A percentile compares a stretch with the other conserved stretches of the same genome.
Evolutionary conservation across 129 eudicot species (phyloP).

Genomic region (Smallanthus sonchifolius): DNA sequence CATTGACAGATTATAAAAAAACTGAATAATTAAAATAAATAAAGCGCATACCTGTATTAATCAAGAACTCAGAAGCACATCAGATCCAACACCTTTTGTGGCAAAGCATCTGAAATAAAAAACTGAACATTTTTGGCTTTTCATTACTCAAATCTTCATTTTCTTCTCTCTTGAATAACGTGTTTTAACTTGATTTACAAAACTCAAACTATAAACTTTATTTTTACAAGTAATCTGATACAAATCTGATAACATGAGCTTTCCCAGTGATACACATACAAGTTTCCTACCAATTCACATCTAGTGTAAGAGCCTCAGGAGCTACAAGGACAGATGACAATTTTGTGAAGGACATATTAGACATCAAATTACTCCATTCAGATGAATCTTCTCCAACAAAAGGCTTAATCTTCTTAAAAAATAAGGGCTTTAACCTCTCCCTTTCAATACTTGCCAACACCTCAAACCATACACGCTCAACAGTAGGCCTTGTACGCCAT

Average conservation of each 20-base stretch:
- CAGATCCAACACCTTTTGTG: slow-evolving; percentile 6
- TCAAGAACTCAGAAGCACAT: not conserved
- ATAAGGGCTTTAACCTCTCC: slow-evolving; percentile 49
- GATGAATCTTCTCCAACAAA: slow-evolving; percentile 59
- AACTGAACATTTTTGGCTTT: slow-evolving; percentile 12
- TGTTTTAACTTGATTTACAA: slow-evolving; percentile 28
- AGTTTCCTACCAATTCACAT: slow-evolving; percentile 65
- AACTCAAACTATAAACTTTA: slow-evolving; percentile 18
- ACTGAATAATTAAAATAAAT: not conserved
- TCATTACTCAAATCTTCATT: slow-evolving; percentile 16
- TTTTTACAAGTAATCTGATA: slow-evolving; percentile 33
- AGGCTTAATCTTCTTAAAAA: slow-evolving; percentile 50
- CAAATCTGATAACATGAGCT: slow-evolving; percentile 10
- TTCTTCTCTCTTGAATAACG: slow-evolving; percentile 4
- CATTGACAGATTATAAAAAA: not conserved
- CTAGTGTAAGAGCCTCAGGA: slow-evolving; percentile 76
- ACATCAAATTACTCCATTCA: slow-evolving; percentile 70
- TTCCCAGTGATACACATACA: slow-evolving; percentile 10
- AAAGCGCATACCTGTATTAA: not conserved
- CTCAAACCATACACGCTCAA: slow-evolving; percentile 56
- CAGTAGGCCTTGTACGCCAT: slow-evolving; percentile 76
- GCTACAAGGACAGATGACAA: slow-evolving; percentile 64
- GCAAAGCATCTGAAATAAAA: slow-evolving; percentile 17
- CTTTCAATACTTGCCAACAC: slow-evolving; percentile 54
- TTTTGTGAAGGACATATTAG: slow-evolving; percentile 70